Evolutionary conservation across 768 basidiomycete genomes (phyloP), one percentile per base, ranked within the genome.

Genomic region (Holtermannia corniformis): DNA sequence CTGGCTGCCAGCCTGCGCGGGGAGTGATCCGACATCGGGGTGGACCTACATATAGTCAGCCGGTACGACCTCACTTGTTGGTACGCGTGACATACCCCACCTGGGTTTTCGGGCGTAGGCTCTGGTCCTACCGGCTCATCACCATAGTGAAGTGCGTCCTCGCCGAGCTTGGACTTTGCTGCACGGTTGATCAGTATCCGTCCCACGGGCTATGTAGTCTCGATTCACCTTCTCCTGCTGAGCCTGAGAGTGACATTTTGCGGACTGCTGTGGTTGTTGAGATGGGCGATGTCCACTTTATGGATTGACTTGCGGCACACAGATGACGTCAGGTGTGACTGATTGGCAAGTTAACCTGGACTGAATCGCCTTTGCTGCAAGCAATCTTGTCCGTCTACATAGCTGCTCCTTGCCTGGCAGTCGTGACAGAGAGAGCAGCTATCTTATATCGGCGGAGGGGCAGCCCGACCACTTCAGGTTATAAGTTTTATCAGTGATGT

Each of bases 91-190:
- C 71, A 57, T 47, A 72, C 71, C 5, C 67, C 71, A 7, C 41
- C 71, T 44, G 71, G 71, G 51, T 72, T 72, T 55, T 72, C 71
- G 59, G 45, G 20, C 3, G 71, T 67, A 13, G 67, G 56, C 16
- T 49, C 65, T 1, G 71, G 71, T 5, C 65, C 68, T 42, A 43
- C 46, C 1, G 63, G 54, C 11, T 61, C 55, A 26, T 68, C 54
- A 25, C 59, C 57, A 26, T 62, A 57, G 25, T 57, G 52, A 41
- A 70, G 47, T 3, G 50, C 52, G 10, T 37, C 64, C 54, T 72
- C 71, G 3, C 61, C 59, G 10, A 63, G 62, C 54, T 65, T 67
- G 47, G 55, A 56, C 24, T 57, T 52, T 26, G 40, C 70, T 71
- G 47, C 13, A 25, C n/a, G n/a, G n/a, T n/a, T n/a, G n/a, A n/a